Conservation (phyloP, 2,329 filamentous ascomycete species). For the Neofusicoccum sp. region DNA sequence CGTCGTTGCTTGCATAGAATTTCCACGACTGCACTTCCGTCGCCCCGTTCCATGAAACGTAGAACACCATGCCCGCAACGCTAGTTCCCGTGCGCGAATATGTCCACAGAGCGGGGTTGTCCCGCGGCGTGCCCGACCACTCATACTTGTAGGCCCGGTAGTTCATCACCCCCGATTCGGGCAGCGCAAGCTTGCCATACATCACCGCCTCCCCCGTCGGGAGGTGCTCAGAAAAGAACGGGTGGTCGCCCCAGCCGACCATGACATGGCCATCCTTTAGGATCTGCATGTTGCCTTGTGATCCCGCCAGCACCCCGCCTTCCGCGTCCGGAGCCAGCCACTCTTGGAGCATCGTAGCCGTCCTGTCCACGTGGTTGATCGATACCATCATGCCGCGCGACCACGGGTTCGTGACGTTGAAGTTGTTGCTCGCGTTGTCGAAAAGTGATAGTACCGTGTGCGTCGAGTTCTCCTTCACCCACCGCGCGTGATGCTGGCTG, state of each 20-base stretch:
- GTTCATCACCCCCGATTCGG: constrained; percentile 46
- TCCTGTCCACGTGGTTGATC: constrained; percentile 48
- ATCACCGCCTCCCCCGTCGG: constrained; percentile 55
- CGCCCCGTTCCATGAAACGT: constrained; percentile 58
- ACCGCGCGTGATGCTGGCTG: constrained; percentile 25
- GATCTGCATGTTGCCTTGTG: constrained; percentile 58
- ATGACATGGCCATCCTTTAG: constrained; percentile 57
- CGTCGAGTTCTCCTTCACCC: constrained; percentile 23
- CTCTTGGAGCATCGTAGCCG: constrained; percentile 49
- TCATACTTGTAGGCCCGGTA: constrained; percentile 59
- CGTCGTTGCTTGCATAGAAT: constrained; percentile 48
- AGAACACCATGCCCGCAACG: constrained; percentile 45
- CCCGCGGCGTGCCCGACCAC: constrained; percentile 49
- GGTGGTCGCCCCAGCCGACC: constrained; percentile 58
- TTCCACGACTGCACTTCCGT: constrained; percentile 53
- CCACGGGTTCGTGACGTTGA: constrained; percentile 21
- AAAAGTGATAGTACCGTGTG: constrained; percentile 24
- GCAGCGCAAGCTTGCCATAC: constrained; percentile 51
- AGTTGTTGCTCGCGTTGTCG: constrained; percentile 30
- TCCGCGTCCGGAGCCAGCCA: constrained; percentile 52
- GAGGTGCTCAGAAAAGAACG: constrained; percentile 48
- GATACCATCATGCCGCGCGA: constrained; percentile 52
- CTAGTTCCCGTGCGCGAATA: constrained; percentile 23
- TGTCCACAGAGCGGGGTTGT: constrained; percentile 22
- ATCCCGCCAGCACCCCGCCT: constrained; percentile 51